Percentiles rank a stretch among this genome's conserved stretches.
Conservation (phyloP, 2,329 filamentous ascomycete species). For the Trichocomaceae sp. region DNA sequence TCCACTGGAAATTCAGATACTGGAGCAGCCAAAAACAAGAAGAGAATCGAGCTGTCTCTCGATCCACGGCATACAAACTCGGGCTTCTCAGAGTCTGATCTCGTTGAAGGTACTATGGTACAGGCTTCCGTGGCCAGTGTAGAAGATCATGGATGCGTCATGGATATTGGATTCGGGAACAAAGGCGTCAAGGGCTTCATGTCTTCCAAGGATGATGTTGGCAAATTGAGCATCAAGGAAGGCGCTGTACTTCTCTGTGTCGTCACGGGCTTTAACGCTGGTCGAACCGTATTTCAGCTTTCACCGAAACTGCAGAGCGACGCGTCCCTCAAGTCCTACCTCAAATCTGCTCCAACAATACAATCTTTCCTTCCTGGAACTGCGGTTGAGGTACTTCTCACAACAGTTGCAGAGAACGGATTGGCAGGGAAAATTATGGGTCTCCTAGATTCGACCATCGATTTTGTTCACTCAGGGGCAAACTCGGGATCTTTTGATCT, state of each 20-base stretch:
- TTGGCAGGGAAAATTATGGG: slow-evolving; percentile 87
- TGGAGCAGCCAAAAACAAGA: slow-evolving; percentile 61
- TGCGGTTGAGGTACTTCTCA: slow-evolving; percentile 76
- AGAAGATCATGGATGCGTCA: slow-evolving; percentile 92
- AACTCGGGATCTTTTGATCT: slow-evolving; percentile 64
- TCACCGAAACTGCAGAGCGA: slow-evolving; percentile 66
- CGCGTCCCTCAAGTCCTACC: slow-evolving; percentile 58
- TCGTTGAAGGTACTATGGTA: slow-evolving; percentile 68
- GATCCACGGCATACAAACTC: slow-evolving; percentile 72
- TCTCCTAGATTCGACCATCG: slow-evolving; percentile 81
- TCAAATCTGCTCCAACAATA: slow-evolving; percentile 75
- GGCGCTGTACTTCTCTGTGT: slow-evolving; percentile 81
- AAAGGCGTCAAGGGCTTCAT: slow-evolving; percentile 72
- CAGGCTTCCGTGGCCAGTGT: slow-evolving; percentile 85
- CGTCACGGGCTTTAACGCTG: slow-evolving; percentile 65
- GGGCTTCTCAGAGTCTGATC: slow-evolving; percentile 63
- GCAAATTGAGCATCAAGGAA: slow-evolving; percentile 63
- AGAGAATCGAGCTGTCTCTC: slow-evolving; percentile 79
- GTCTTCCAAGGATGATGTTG: slow-evolving; percentile 71
- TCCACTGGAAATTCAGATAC: slow-evolving; percentile 59
- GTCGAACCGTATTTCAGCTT: slow-evolving; percentile 79
- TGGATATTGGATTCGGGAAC: slow-evolving; percentile 76
- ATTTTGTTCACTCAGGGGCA: slow-evolving; percentile 79
- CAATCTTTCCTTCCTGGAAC: slow-evolving; percentile 87
- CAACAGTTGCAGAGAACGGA: slow-evolving; percentile 67